Base-by-base conservation (phyloP, 306 rosid genomes). In the Cicer judaicum region DNA sequence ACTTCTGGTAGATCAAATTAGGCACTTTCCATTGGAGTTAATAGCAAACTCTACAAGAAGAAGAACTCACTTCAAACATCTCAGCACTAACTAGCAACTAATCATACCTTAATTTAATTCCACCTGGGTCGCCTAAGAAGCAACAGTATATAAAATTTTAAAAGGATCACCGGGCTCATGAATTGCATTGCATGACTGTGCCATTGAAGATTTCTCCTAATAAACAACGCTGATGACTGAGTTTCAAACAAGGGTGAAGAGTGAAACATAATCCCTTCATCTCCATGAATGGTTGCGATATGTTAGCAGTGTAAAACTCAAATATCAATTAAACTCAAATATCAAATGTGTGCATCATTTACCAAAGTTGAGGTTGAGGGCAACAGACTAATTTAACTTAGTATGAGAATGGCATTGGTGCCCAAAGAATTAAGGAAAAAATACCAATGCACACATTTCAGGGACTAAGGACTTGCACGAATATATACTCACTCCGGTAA, bases 211-310 rank as follows among this genome's bases (percentile, higher is more conserved):
- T 52, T 49, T 15, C 29, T 38, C 79, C 39, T 53, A 50, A 56
- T 16, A 13, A 12, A 48, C 54, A 12, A 5, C 18, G 54, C 34
- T 10, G 19, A 39, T 39, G 49, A 4, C 12, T 4, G 0, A 11
- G 2, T 41, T 29, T 15, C 5, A 52, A 52, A 21, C 60, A 7
- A 16, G 38, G 0, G 62, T 15, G 8, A 13, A 36, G 6, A 66
- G 41, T 68, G 64, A 77, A 59, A 59, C 70, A 77, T 36, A 74
- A 59, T 5, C 14, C 11, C 42, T 21, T 21, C 29, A 2, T 21
- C 2, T 1, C 29, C 29, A 21, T 21, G 29, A 21, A 21, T 21
- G 29, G 3, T 21, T 21, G 29, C 29, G 29, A 21, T 2, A 1
- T 21, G 2, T 1, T 21, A 1, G 1, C 29, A 21, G 3, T 21